Conservation (phyloP, 2,329 filamentous ascomycete genomes). For the Pseudopyricularia javanii region DNA sequence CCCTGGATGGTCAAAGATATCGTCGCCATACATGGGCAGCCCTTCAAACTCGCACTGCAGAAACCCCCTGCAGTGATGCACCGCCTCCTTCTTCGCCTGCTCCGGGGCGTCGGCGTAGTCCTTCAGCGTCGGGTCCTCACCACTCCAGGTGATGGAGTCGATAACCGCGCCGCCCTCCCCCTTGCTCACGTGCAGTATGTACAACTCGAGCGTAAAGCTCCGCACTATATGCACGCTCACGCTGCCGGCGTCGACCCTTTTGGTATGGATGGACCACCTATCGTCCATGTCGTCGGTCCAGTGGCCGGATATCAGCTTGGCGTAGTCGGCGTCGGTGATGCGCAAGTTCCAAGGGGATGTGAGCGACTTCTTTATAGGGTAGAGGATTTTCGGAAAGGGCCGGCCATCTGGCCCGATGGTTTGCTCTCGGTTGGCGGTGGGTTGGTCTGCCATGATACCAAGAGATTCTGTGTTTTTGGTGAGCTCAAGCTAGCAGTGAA, state of each 20-base stretch:
- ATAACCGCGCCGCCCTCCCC: not conserved
- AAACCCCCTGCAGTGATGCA: not conserved
- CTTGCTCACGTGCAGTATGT: not conserved
- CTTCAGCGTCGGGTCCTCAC: not conserved
- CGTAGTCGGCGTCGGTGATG: not conserved
- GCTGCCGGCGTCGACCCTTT: not conserved
- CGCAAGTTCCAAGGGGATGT: not conserved
- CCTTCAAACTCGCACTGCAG: not conserved
- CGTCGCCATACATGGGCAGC: not conserved
- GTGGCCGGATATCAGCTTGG: not conserved
- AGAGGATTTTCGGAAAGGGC: not conserved
- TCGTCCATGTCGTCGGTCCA: not conserved
- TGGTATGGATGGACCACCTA: not conserved
- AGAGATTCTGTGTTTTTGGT: not conserved
- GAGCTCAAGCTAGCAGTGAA: too few species aligned
- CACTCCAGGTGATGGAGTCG: not conserved
- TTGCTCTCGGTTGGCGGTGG: not conserved
- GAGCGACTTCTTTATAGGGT: not conserved
- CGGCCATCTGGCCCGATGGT: not conserved
- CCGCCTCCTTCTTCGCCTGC: not conserved
- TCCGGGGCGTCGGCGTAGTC: not conserved
- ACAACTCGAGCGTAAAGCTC: not conserved
- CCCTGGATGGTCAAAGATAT: not conserved
- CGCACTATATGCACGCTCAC: not conserved
- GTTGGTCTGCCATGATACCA: not conserved